phyloP scores from a whole-genome alignment of 441 rosid species.

The Theobroma grandiflorum region DNA sequence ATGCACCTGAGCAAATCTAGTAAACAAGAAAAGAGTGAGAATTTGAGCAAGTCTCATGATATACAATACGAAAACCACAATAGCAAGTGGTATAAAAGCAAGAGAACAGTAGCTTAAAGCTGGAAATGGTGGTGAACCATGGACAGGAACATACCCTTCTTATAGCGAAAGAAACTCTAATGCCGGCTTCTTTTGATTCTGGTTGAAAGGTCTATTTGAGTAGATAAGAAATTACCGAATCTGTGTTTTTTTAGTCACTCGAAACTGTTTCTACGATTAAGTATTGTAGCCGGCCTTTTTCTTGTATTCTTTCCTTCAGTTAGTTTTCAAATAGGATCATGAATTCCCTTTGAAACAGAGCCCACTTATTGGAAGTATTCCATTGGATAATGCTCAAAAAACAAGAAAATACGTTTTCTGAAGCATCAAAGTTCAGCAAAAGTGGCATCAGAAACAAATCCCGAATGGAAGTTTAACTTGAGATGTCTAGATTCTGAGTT shows the following conservation, averaged over 20 bases:
- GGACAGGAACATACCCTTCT: neutral
- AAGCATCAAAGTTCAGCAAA: conserved; percentile 16
- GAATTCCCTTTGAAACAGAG: neutral
- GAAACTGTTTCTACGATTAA: neutral
- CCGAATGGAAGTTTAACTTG: neutral
- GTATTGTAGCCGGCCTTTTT: conserved; percentile 5
- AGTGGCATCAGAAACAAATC: neutral
- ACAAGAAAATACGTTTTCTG: conserved; percentile 7
- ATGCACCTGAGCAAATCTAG: conserved; percentile 31
- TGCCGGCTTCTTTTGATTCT: conserved; percentile 8
- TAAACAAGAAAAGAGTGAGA: conserved; percentile 33
- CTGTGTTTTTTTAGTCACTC: neutral
- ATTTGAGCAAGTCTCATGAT: conserved; percentile 27
- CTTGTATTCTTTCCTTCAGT: conserved; percentile 8
- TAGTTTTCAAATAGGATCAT: neutral
- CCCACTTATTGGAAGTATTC: conserved; percentile 9
- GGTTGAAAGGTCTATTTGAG: conserved; percentile 15
- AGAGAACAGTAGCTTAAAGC: neutral
- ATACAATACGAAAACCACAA: too few relatives aligned
- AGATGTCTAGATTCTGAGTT: neutral
- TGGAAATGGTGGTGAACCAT: conserved; percentile 8
- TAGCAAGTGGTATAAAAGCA: neutral
- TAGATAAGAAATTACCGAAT: neutral
- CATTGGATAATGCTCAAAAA: conserved; percentile 14
- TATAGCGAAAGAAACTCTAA: conserved; percentile 12